Conservation (phyloP, 1,139 yeast genomes). For the Suhomyces anneliseae region DNA sequence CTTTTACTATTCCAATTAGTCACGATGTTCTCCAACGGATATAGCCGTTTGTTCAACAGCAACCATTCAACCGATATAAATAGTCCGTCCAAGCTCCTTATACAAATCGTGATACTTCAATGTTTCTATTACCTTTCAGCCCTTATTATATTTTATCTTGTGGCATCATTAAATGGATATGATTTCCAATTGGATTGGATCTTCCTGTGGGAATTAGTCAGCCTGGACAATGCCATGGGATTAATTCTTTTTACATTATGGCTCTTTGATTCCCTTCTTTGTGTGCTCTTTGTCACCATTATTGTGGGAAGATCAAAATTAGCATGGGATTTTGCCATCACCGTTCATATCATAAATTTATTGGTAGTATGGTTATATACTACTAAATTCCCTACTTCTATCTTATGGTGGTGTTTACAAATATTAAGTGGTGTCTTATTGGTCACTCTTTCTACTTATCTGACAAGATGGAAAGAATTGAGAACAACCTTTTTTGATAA, state of each 20-base stretch:
- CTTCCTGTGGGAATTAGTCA: slow-evolving; percentile 78
- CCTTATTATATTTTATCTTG: slow-evolving; percentile 51
- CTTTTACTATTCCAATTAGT: background rate
- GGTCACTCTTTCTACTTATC: slow-evolving; percentile 80
- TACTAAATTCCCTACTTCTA: slow-evolving; percentile 63
- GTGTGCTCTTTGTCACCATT: slow-evolving; percentile 79
- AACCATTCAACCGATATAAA: slow-evolving; percentile 30
- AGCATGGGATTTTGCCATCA: slow-evolving; percentile 94
- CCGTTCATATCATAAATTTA: slow-evolving; percentile 80
- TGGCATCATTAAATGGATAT: slow-evolving; percentile 62
- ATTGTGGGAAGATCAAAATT: slow-evolving; percentile 90
- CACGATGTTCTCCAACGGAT: slow-evolving; percentile 22
- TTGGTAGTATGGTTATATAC: slow-evolving; percentile 67
- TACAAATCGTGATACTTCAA: slow-evolving; percentile 66
- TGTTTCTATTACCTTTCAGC: slow-evolving; percentile 68
- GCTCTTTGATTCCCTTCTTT: slow-evolving; percentile 74
- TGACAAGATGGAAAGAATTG: slow-evolving; percentile 84
- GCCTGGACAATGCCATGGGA: slow-evolving; percentile 79
- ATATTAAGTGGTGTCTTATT: slow-evolving; percentile 63
- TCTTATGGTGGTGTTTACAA: slow-evolving; percentile 87
- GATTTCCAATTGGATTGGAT: slow-evolving; percentile 65
- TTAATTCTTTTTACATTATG: slow-evolving; percentile 70
- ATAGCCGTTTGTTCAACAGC: slow-evolving; percentile 26
- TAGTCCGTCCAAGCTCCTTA: slow-evolving; percentile 38
- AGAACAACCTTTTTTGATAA: slow-evolving; percentile 87